Evolutionary conservation across 75 land plant genomes (phyloP).

Genomic region (Cryptomeria japonica): DNA sequence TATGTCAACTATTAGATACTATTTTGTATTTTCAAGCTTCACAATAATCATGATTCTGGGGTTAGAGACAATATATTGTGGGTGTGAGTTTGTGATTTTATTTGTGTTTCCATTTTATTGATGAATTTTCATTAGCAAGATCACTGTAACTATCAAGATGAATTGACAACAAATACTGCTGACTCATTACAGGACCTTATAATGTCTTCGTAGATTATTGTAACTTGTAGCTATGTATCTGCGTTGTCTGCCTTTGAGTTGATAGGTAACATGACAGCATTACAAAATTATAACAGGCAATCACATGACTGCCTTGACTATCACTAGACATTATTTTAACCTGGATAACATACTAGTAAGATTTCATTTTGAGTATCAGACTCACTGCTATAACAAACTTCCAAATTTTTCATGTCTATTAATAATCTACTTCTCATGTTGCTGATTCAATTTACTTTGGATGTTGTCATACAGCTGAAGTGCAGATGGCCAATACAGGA

Average conservation of each 20-base stretch:
- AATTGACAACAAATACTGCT: not conserved
- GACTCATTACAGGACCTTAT: not conserved
- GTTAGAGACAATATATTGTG: not conserved
- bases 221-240: not conserved
- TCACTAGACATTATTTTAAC: not conserved
- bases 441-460: constrained; percentile 2
- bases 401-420: not conserved
- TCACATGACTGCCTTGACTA: not conserved
- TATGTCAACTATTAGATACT: not conserved
- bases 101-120: not conserved
- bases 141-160: not conserved
- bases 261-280: not conserved
- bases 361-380: constrained; percentile 30
- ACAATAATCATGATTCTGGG: not conserved
- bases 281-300: not conserved
- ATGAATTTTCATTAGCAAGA: not conserved
- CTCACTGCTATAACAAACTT: not conserved
- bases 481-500: not conserved
- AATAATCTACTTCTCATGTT: not conserved
- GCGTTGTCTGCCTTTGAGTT: not conserved
- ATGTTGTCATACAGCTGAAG: constrained; percentile 26
- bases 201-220: not conserved
- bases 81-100: not conserved
- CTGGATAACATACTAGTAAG: not conserved
- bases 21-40: not conserved